phyloP scores from a whole-genome alignment of 768 basidiomycete genomes.

The Obba rivulosa region DNA sequence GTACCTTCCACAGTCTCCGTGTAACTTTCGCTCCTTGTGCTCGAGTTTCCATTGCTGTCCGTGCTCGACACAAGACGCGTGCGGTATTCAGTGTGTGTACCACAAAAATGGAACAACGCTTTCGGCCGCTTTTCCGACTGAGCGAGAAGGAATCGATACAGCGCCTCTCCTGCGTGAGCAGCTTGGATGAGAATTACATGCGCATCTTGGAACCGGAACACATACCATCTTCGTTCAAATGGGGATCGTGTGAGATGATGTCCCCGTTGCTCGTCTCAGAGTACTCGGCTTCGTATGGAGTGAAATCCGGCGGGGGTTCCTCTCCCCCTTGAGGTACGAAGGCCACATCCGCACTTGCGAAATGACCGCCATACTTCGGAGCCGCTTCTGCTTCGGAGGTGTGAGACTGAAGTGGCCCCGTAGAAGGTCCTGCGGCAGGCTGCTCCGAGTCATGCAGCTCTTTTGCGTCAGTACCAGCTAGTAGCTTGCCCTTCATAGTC shows the following conservation, averaged over 20 bases:
- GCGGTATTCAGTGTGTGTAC: constrained; percentile 52
- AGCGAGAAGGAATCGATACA: constrained; percentile 68
- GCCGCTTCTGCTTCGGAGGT: not conserved
- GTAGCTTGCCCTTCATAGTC: too few species aligned
- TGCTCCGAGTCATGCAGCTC: not conserved
- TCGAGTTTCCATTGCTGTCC: constrained; percentile 28
- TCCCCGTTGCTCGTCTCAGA: constrained; percentile 41
- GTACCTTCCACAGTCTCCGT: constrained; percentile 47
- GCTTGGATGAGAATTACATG: not conserved
- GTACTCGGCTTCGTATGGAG: constrained; percentile 59
- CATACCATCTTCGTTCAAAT: constrained; percentile 61
- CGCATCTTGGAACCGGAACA: constrained; percentile 7
- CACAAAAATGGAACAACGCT: constrained; percentile 43
- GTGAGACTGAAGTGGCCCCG: not conserved
- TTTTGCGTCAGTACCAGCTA: too few species aligned
- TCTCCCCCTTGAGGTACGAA: constrained; percentile 23
- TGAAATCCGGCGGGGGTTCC: constrained; percentile 57
- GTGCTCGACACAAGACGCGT: constrained; percentile 40
- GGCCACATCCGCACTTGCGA: constrained; percentile 7
- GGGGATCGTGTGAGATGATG: constrained; percentile 65
- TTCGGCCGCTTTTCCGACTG: constrained; percentile 44
- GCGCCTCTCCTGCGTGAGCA: constrained; percentile 47
- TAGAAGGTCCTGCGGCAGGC: too few species aligned
- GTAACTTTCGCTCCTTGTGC: constrained; percentile 42
- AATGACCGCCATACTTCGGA: constrained; percentile 11